phyloP scores from a whole-genome alignment of 1,284 basidiomycete species.

The Psilocybe mexicana region DNA sequence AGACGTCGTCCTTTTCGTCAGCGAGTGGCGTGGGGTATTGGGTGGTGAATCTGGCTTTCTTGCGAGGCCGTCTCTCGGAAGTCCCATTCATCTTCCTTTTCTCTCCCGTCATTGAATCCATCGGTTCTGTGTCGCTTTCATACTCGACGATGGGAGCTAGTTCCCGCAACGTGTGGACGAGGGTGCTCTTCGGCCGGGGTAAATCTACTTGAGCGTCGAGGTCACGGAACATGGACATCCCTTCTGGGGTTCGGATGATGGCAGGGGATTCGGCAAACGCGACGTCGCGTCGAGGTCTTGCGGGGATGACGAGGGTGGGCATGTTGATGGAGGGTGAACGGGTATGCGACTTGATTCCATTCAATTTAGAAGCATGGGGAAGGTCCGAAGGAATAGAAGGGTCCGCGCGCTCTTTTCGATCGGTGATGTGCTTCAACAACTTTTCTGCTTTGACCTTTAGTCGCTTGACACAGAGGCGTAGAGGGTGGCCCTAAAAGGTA shows the following conservation, averaged over 20 bases:
- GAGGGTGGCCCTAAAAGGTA: slow-evolving; percentile 62
- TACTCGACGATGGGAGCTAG: slow-evolving; percentile 41
- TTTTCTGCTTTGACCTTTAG: slow-evolving; percentile 80
- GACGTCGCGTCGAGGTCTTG: slow-evolving; percentile 33
- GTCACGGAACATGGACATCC: slow-evolving; percentile 66
- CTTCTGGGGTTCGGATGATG: slow-evolving; percentile 73
- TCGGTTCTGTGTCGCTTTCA: slow-evolving; percentile 39
- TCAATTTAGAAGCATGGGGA: slow-evolving; percentile 31
- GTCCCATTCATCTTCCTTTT: slow-evolving; percentile 28
- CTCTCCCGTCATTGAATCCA: slow-evolving; percentile 34
- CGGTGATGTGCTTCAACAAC: slow-evolving; percentile 85
- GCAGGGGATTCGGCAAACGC: slow-evolving; percentile 69
- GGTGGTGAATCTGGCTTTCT: slow-evolving; percentile 40
- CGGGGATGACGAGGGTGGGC: slow-evolving; percentile 5
- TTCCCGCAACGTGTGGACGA: slow-evolving; percentile 40
- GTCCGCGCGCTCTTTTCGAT: slow-evolving; percentile 78
- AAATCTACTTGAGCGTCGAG: slow-evolving; percentile 48
- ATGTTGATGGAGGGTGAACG: slow-evolving; percentile 32
- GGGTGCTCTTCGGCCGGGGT: slow-evolving; percentile 14
- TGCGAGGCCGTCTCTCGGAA: slow-evolving; percentile 37
- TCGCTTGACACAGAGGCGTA: slow-evolving; percentile 76
- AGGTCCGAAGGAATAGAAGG: slow-evolving; percentile 58
- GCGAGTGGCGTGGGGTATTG: slow-evolving; percentile 32
- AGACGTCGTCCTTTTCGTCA: slow-evolving; percentile 42
- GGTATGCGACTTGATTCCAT: slow-evolving; percentile 33